Conservation (phyloP, 2,329 filamentous ascomycete genomes). For the Cryphonectria carpinicola region DNA sequence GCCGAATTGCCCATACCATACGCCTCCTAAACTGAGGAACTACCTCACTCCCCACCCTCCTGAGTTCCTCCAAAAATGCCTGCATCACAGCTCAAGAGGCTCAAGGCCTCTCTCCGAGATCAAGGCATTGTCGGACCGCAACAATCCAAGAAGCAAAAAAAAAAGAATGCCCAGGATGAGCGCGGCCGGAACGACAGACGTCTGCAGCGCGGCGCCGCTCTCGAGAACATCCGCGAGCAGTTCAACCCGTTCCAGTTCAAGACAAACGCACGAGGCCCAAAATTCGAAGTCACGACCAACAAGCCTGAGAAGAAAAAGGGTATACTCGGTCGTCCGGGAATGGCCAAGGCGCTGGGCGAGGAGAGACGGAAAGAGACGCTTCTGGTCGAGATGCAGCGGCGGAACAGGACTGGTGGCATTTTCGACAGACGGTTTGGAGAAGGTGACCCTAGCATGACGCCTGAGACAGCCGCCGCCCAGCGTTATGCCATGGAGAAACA, state of each 20-base stretch:
- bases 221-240: slow-evolving; percentile 87
- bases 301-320: slow-evolving; percentile 61
- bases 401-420: slow-evolving; percentile 91
- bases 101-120: slow-evolving; percentile 88
- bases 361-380: slow-evolving; percentile 82
- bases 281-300: slow-evolving; percentile 81
- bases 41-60: not conserved
- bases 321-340: slow-evolving; percentile 75
- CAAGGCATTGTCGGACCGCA: slow-evolving; percentile 90
- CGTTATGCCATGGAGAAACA: slow-evolving; percentile 90
- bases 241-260: slow-evolving; percentile 99
- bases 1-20: not conserved
- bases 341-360: slow-evolving; percentile 85
- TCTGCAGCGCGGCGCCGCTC: slow-evolving; percentile 73
- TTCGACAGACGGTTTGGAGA: slow-evolving; percentile 94
- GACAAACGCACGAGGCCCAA: slow-evolving; percentile 73
- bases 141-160: slow-evolving; percentile 93
- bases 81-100: slow-evolving; percentile 92
- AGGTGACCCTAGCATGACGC: slow-evolving; percentile 89
- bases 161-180: slow-evolving; percentile 69
- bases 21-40: slow-evolving; percentile 20
- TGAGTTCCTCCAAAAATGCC: slow-evolving; percentile 66
- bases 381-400: slow-evolving; percentile 84
- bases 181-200: slow-evolving; percentile 72
- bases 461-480: slow-evolving; percentile 89